Evolutionary conservation across 306 rosid species (phyloP).

Genomic region (Elaeagnus macrophylla): DNA sequence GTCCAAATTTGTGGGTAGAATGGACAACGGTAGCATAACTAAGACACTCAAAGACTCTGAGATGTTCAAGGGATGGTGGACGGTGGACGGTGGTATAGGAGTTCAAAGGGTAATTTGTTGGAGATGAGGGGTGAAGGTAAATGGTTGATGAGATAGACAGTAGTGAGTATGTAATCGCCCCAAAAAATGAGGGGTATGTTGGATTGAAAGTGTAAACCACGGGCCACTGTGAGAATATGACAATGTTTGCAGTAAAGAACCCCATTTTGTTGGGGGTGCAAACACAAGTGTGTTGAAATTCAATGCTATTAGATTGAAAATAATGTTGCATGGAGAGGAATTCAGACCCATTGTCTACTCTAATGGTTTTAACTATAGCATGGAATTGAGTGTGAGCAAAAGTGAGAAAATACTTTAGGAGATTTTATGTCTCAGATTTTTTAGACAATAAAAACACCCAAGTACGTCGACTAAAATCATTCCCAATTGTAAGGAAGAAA

Average conservation of each 20-base stretch:
- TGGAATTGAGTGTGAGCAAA: conserved; percentile 10
- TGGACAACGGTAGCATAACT: conserved; percentile 19
- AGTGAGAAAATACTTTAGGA: conserved; percentile 2
- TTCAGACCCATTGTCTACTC: too few relatives aligned
- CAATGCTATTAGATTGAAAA: too few relatives aligned
- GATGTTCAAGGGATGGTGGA: conserved; percentile 20
- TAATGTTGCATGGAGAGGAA: too few relatives aligned
- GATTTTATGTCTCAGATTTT: conserved; percentile 1
- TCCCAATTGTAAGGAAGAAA: too few relatives aligned
- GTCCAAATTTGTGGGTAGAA: conserved; percentile 12
- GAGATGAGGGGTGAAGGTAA: conserved; percentile 18
- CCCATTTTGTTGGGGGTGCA: too few relatives aligned
- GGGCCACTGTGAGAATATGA: too few relatives aligned
- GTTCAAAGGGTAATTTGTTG: conserved; percentile 16
- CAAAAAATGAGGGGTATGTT: conserved; percentile 9
- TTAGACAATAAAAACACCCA: too few relatives aligned
- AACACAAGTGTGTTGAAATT: conserved; percentile 17
- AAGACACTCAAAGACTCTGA: conserved; percentile 21
- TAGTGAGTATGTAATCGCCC: conserved; percentile 10
- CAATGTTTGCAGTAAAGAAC: too few relatives aligned
- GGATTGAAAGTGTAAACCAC: too few relatives aligned
- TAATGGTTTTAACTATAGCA: too few relatives aligned
- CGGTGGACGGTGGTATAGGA: conserved; percentile 11
- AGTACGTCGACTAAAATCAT: too few relatives aligned
- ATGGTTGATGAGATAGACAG: conserved; percentile 1